Percentiles rank a stretch among this genome's conserved stretches.
These are phyloP conservation scores for Penicillium manginii DNA, from an alignment of 495 filamentous ascomycete genomes.

Conservation along the genomic window DNA sequence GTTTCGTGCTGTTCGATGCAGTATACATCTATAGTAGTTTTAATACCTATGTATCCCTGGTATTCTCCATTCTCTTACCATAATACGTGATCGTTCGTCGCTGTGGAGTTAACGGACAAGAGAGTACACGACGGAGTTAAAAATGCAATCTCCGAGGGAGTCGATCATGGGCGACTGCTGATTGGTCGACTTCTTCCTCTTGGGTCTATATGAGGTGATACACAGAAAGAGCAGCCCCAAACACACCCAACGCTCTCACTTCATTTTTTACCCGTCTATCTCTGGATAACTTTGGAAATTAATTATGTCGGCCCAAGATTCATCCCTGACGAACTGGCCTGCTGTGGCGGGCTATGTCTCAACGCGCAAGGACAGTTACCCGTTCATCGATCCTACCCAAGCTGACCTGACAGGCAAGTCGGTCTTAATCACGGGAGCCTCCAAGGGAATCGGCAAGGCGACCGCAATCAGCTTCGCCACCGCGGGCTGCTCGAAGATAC, in stretches of 20 bases:
- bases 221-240: neutral
- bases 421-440: conserved; percentile 44
- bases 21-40: too few relatives aligned
- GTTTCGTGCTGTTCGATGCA: too few relatives aligned
- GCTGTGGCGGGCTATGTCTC: neutral
- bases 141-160: neutral
- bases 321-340: neutral
- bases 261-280: neutral
- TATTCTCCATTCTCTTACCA: too few relatives aligned
- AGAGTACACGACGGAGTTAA: neutral
- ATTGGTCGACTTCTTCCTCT: neutral
- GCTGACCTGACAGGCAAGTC: neutral
- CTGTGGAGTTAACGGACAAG: neutral
- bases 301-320: neutral
- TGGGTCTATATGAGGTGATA: neutral
- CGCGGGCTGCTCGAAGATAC: conserved; percentile 47
- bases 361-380: neutral
- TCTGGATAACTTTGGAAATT: neutral
- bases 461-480: conserved; percentile 48
- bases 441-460: conserved; percentile 50
- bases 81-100: neutral
- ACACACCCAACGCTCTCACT: neutral
- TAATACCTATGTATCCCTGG: too few relatives aligned
- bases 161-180: too few relatives aligned
- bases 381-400: neutral